Conservation (phyloP, 1,284 basidiomycete species). For the Fistulina hepatica region DNA sequence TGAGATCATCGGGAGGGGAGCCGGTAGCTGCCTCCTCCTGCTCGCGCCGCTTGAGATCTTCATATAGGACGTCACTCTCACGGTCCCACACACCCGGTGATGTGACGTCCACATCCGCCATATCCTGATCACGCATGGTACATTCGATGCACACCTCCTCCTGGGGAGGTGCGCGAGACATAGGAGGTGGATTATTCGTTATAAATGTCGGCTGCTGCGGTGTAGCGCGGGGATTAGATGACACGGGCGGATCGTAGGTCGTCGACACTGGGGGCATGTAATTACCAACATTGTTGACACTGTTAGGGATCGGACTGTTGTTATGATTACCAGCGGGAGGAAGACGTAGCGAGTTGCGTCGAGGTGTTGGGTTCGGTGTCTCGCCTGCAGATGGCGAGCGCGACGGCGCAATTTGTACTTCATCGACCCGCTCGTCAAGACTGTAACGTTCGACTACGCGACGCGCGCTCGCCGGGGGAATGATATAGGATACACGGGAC, state of each 20-base stretch:
- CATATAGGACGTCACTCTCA: conserved; percentile 74
- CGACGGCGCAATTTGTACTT: conserved; percentile 13
- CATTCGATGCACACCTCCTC: conserved; percentile 94
- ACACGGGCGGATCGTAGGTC: conserved; percentile 47
- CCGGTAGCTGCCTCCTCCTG: conserved; percentile 52
- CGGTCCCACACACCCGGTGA: conserved; percentile 86
- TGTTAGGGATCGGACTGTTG: conserved; percentile 8
- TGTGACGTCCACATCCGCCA: conserved; percentile 90
- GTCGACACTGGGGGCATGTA: conserved; percentile 31
- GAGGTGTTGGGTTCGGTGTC: conserved; percentile 13
- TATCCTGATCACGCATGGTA: conserved; percentile 97
- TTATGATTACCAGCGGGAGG: conserved; percentile 11
- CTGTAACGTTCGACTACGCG: conserved; percentile 34
- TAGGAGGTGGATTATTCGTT: conserved; percentile 34
- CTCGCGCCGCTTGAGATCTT: conserved; percentile 72
- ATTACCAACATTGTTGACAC: conserved; percentile 15
- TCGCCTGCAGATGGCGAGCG: conserved; percentile 16
- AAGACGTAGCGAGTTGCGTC: conserved; percentile 18
- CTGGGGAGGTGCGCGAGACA: conserved; percentile 35
- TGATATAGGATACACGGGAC: too few species aligned
- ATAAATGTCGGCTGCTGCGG: conserved; percentile 69
- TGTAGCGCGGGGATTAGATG: conserved; percentile 53
- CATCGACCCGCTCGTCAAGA: conserved; percentile 40
- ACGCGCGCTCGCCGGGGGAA: not conserved
- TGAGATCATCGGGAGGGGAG: conserved; percentile 34